Evolutionary conservation across 1,284 basidiomycete genomes (phyloP), one percentile per base, ranked within the genome.

Genomic region (Wallemia hederae): DNA sequence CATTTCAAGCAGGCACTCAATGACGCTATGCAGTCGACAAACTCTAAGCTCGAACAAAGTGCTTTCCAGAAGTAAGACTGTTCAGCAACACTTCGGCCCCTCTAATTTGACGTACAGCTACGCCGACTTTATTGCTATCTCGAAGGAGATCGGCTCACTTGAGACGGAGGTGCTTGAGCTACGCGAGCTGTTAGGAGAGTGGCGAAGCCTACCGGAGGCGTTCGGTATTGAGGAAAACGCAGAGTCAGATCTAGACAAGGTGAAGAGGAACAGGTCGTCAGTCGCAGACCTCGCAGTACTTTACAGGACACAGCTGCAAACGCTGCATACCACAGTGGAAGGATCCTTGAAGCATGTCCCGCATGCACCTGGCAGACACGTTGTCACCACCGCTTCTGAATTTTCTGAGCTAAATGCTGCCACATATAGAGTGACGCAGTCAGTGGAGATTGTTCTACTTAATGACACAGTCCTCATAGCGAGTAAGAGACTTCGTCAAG

Each of bases 91-190:
- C 9, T 24, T 58, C 11, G 56, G 7, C 2, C 7, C 2, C 56
- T 19, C 24, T 5, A 24, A 9, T 26, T 26, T 24, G 15, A 58
- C 59, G 59, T 1, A 26, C 66, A 91, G 88, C 71, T 98, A 97
- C 68, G 82, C 87, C 39, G 89, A 97, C 68, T 97, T 98, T 68
- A 88, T 99, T 58, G 77, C 83, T 57, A 88, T 98, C 57, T 94
- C 90, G 7, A 98, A 97, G 68, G 94, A 98, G 72, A 92, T 98
- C 58, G 84, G 86, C 5, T 84, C 85, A 0, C 77, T 99, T 14
- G 92, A 98, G 73, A 96, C 92, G 69, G 91, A 97, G 69, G 88
- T 97, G 85, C 78, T 97, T 33, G 91, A 97, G 68, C 80, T 98
- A 69, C 97, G 96, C 69, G 87, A 92, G 62, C 78, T 85, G 1